Base-by-base conservation (phyloP, 768 basidiomycete genomes). In the Strobilomyces dryophilus region DNA sequence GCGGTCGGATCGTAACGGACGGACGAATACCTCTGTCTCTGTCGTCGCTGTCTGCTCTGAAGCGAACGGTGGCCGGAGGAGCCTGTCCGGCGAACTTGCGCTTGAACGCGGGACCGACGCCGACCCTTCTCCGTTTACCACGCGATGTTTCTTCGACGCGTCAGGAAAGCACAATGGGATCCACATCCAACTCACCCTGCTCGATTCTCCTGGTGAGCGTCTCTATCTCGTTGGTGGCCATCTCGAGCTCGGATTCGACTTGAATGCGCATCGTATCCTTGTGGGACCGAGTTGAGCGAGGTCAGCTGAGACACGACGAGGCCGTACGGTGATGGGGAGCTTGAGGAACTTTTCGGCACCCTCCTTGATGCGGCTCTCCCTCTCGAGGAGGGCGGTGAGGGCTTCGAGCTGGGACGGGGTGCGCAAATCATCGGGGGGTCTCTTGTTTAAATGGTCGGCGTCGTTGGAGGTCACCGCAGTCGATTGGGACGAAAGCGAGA, bases 261-360 rank as follows among this genome's bases (percentile, higher is more conserved):
- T 88, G 79, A 18, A 73, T 66, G 34, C 89, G 80, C 59, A 92
- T 79, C n/a, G 73, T 72, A 52, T 82, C 84, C 82, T 88, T 59
- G 29, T 36, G 42, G 11, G 31, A 44, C 35, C 47, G 42, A 36
- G 43, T 54, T 60, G 39, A 64, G 46, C 52, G 26, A 26, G 21
- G 45, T 48, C 29, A 20, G 26, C 53, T 36, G 54, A 52, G 45
- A 45, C 51, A 53, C 26, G 20, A 49, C 24, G 10, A 34, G 39
- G 11, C 18, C 67, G 21, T 60, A 84, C 85, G 43, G 75, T 75
- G 37, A 83, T 63, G 31, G 77, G 71, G 71, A 89, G 85, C 60
- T 83, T 83, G 14, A 97, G 74, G 55, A 98, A 78, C 60, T 89
- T 93, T 74, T 95, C 92, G 1, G 94, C 94, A 11, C 94, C 94